These are phyloP conservation scores for Oryza punctata DNA, from an alignment of 176 grass and related monocot species.

Conservation along the genomic window DNA sequence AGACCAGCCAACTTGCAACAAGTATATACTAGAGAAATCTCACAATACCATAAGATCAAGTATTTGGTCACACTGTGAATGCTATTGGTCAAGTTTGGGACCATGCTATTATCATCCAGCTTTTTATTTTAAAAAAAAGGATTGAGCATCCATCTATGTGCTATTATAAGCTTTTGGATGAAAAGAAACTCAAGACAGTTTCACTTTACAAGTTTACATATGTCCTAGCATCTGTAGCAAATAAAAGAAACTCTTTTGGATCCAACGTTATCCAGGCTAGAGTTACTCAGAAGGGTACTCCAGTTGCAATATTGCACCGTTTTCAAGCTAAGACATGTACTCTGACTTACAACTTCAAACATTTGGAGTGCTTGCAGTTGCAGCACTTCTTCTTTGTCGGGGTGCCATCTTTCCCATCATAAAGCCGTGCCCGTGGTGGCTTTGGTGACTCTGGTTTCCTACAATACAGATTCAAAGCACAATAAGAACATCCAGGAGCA, in stretches of 20 bases:
- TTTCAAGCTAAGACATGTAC: slow-evolving; percentile 22
- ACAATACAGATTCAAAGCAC: slow-evolving; percentile 38
- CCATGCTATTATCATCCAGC: background rate
- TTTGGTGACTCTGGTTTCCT: slow-evolving; percentile 90
- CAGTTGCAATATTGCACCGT: slow-evolving; percentile 2
- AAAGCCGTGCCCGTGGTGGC: slow-evolving; percentile 42
- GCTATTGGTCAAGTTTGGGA: slow-evolving; percentile 18
- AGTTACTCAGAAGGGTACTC: background rate
- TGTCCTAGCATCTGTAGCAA: background rate
- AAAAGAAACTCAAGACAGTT: background rate
- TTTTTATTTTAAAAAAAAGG: background rate
- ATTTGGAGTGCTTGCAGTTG: slow-evolving; percentile 95
- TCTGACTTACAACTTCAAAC: slow-evolving; percentile 88
- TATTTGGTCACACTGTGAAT: background rate
- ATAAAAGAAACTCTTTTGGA: background rate
- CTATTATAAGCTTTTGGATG: background rate
- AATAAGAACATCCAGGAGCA: slow-evolving; percentile 33
- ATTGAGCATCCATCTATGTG: slow-evolving; percentile 8
- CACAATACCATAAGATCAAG: background rate
- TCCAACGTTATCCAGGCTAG: slow-evolving; percentile 1
- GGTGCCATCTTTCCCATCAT: slow-evolving; percentile 78
- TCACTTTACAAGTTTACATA: background rate
- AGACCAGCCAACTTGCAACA: slow-evolving; percentile 15
- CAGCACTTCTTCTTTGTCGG: slow-evolving; percentile 90
- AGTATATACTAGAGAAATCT: background rate